Evolutionary conservation across 331 rosid genomes (phyloP), one percentile per base, ranked within the genome.

Genomic region (Stylosanthes scabra): DNA sequence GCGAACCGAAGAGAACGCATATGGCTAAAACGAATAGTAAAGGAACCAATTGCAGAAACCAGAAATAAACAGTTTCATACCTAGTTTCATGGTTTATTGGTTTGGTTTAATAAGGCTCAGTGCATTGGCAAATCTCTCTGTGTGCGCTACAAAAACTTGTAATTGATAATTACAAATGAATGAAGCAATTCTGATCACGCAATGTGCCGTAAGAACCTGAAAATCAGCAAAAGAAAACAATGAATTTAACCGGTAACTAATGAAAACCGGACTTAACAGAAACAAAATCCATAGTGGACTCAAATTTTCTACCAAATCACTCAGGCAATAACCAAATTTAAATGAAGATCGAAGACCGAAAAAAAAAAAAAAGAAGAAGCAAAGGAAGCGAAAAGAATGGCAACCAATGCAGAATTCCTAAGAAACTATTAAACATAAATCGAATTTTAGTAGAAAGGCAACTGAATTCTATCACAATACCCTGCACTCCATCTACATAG

Each of bases 41-140:
- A 29, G 59, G 37, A 73, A 59, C 31, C 51, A 44, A 62, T 49
- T 60, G 42, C 54, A 51, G 25, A 65, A 37, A 37, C 28, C 47
- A 64, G 63, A 54, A 79, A 59, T 31, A 42, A 29, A 73, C 9
- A 60, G n/a, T 49, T 8, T 6, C 46, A 81, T 88, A 88, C 96
- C 93, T 74, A 92, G 84, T 86, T 89, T 92, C 97, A 92, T 92
- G 69, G 52, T 78, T 20, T 20, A 20, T 20, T 20, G 25, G 25
- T 20, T 20, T 92, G 69, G 52, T 78, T 83, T 9, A 66, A 77
- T 16, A 44, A 68, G 72, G 80, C 59, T 31, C 34, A 25, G 46
- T 50, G 16, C 74, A 71, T 80, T 7, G 34, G 65, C 20, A 82
- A 74, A 58, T 68, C 72, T 74, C 76, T 4, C 3, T 16, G 71